These are phyloP conservation scores for Pyricularia grisea DNA, from an alignment of 2,329 filamentous ascomycete species.

Conservation along the genomic window DNA sequence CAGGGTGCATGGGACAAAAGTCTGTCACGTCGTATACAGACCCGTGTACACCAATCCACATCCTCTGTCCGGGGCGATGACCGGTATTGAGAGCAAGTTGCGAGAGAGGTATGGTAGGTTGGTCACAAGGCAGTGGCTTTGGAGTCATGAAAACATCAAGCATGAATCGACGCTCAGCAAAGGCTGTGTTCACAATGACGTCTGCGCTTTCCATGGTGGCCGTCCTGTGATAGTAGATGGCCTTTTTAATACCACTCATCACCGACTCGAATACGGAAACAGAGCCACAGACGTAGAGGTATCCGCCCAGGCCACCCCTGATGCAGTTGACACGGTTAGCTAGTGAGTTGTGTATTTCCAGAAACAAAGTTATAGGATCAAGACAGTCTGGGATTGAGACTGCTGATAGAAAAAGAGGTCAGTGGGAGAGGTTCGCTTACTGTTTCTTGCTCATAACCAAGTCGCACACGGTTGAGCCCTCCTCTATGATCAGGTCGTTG, in stretches of 20 bases:
- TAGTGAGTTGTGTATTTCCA: neutral
- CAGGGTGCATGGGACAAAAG: slow-evolving; percentile 43
- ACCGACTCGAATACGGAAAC: slow-evolving; percentile 42
- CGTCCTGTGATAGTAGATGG: slow-evolving; percentile 42
- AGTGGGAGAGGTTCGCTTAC: neutral
- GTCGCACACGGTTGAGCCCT: slow-evolving; percentile 39
- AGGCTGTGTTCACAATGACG: slow-evolving; percentile 39
- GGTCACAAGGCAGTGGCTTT: slow-evolving; percentile 38
- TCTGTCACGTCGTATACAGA: slow-evolving; percentile 44
- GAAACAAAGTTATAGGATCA: neutral
- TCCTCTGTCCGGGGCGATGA: slow-evolving; percentile 32
- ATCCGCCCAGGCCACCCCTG: slow-evolving; percentile 34
- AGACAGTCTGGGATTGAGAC: neutral
- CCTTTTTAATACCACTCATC: slow-evolving; percentile 45
- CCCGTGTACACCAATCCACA: slow-evolving; percentile 44
- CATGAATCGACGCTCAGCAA: slow-evolving; percentile 47
- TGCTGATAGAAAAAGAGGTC: neutral
- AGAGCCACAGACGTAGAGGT: slow-evolving; percentile 39
- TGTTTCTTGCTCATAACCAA: slow-evolving; percentile 48
- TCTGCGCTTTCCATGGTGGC: slow-evolving; percentile 42
- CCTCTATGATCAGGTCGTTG: slow-evolving; percentile 39
- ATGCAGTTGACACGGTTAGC: neutral
- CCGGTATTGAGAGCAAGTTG: slow-evolving; percentile 40
- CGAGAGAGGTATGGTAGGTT: slow-evolving; percentile 38
- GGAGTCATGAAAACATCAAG: slow-evolving; percentile 48